Conservation (phyloP, 805 yeast genomes). For the Lachancea fermentati region DNA sequence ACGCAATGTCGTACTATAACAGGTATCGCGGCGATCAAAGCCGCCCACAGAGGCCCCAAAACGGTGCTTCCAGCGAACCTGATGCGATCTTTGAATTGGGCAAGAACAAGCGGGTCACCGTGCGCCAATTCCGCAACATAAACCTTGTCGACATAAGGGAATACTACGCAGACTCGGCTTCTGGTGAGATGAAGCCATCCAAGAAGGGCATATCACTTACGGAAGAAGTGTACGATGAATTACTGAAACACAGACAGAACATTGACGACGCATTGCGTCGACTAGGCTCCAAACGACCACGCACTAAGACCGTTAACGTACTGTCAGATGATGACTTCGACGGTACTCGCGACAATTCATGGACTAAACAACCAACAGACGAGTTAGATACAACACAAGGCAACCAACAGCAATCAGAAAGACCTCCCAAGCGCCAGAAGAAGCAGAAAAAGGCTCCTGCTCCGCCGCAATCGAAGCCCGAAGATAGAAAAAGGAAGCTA, state of each 20-base stretch:
- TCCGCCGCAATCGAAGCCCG: constrained; percentile 30
- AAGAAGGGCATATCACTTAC: constrained; percentile 50
- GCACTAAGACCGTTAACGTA: constrained; percentile 27
- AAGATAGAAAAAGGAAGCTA: constrained; percentile 28
- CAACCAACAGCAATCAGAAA: background rate
- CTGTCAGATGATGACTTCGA: constrained; percentile 27
- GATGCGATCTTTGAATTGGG: constrained; percentile 38
- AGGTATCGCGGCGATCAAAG: constrained; percentile 9
- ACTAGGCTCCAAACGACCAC: constrained; percentile 32
- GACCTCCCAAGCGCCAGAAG: background rate
- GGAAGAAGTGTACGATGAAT: constrained; percentile 34
- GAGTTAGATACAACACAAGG: constrained; percentile 2
- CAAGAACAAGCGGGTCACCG: constrained; percentile 63
- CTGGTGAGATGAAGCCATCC: constrained; percentile 69
- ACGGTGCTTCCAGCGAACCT: constrained; percentile 6
- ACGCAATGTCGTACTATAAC: constrained; percentile 13
- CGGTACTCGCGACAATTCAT: no score
- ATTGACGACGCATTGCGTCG: constrained; percentile 34
- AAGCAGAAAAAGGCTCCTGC: constrained; percentile 25
- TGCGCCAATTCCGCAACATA: constrained; percentile 61
- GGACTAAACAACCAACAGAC: background rate
- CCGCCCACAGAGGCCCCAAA: constrained; percentile 11
- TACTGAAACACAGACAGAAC: constrained; percentile 31
- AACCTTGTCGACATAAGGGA: constrained; percentile 80
- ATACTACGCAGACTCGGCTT: constrained; percentile 54